phyloP scores from a whole-genome alignment of 2,329 filamentous ascomycete genomes.

The Aspergillus intermedius region DNA sequence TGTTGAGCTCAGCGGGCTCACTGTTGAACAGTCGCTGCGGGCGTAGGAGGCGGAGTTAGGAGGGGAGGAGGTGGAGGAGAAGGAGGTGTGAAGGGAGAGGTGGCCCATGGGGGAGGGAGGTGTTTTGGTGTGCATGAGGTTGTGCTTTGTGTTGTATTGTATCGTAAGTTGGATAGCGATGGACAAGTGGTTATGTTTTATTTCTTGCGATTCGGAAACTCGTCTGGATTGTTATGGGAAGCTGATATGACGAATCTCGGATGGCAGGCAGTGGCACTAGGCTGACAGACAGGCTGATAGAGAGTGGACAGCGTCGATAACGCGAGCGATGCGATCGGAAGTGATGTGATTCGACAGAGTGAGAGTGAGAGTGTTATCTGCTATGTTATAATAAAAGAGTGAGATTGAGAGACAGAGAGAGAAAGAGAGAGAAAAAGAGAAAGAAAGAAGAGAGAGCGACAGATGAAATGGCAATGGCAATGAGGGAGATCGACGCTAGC shows the following conservation, averaged over 20 bases:
- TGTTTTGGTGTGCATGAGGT: conserved; percentile 4
- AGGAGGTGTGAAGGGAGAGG: conserved; percentile 26
- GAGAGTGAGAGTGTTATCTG: background rate
- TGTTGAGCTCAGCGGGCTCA: conserved; percentile 23
- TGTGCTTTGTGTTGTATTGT: background rate
- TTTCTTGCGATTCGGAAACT: too few relatives aligned
- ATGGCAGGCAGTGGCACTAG: background rate
- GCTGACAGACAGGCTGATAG: background rate
- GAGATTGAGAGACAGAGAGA: background rate
- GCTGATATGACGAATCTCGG: too few relatives aligned
- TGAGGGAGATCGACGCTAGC: too few relatives aligned
- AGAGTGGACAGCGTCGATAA: background rate
- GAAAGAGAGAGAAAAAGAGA: background rate
- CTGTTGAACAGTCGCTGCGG: conserved; percentile 15
- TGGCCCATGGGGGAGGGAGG: conserved; percentile 17
- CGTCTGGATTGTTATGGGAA: too few relatives aligned
- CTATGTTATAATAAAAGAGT: background rate
- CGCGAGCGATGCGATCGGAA: background rate
- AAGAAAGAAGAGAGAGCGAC: background rate
- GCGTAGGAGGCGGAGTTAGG: conserved; percentile 11
- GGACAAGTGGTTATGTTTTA: too few relatives aligned
- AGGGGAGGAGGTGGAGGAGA: conserved; percentile 17
- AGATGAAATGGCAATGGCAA: background rate
- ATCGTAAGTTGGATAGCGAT: background rate
- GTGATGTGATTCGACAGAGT: background rate